phyloP scores from a whole-genome alignment of 2,329 filamentous ascomycete genomes.

The Ophiostoma ips region DNA sequence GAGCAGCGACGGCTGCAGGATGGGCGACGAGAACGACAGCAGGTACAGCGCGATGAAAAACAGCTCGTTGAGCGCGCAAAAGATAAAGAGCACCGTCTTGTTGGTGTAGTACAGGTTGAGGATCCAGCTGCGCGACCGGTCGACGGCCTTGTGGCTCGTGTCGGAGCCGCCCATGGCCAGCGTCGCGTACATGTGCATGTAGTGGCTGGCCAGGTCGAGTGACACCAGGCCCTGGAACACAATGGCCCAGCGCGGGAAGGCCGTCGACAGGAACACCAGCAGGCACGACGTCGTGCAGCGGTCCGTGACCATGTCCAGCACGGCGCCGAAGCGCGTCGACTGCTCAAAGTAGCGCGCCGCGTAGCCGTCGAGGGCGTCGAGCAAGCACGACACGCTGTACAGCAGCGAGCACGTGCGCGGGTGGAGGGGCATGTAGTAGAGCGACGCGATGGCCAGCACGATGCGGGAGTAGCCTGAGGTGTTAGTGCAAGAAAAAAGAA shows the following conservation, averaged over 20 bases:
- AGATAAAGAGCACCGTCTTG: conserved; percentile 83
- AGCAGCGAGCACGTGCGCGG: conserved; percentile 86
- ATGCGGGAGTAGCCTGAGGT: conserved; percentile 59
- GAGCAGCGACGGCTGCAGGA: conserved; percentile 72
- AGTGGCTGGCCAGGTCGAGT: conserved; percentile 88
- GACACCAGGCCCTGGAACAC: conserved; percentile 89
- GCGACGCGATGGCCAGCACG: conserved; percentile 70
- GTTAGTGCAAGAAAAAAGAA: background rate
- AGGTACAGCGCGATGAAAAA: conserved; percentile 99
- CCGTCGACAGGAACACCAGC: conserved; percentile 85
- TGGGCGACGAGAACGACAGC: conserved; percentile 86
- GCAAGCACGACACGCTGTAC: conserved; percentile 86
- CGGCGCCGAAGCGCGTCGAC: conserved; percentile 87
- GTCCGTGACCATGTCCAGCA: conserved; percentile 98
- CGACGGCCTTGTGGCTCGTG: conserved; percentile 85
- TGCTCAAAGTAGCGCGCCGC: conserved; percentile 84
- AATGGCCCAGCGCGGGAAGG: conserved; percentile 87
- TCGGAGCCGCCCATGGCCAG: conserved; percentile 71
- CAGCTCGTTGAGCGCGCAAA: conserved; percentile 81
- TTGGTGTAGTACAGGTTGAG: conserved; percentile 96
- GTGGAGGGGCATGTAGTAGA: conserved; percentile 98
- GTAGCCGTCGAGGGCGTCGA: conserved; percentile 89
- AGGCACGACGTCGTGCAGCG: conserved; percentile 92
- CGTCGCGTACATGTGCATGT: conserved; percentile 98
- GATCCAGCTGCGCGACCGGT: conserved; percentile 74